Base-by-base conservation (phyloP, 2,329 filamentous ascomycete species). In the Juglanconis sp. region DNA sequence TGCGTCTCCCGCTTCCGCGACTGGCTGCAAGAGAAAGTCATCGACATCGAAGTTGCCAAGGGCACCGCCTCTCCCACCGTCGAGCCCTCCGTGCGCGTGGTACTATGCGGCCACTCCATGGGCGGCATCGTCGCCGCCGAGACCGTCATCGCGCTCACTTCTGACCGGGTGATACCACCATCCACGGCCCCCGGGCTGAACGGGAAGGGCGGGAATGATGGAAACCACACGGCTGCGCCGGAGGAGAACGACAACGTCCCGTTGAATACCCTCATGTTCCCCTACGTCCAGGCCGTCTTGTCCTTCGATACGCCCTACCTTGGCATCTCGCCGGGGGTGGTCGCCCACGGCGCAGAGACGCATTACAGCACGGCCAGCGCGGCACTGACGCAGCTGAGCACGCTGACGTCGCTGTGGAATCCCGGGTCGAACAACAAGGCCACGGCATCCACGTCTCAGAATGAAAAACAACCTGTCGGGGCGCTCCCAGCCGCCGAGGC, bases 251-350 rank as follows among this genome's bases (percentile, higher is more conserved):
- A 63, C 67, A 2, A 62, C 72, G 6, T 55, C 24, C 35, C 51
- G 24, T 76, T 85, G 62, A 88, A 83, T 68, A 75, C 77, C 36
- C 86, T 96, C 72, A 94, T 97, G 89, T 98, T 98, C 72, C 94
- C 94, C 1, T 94, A 92, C 73, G 87, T 98, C 65, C 90, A 94
- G 74, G 94, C 90, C 66, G 85, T 98, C 32, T 83, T 98, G 52
- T 91, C 93, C 54, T 96, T 97, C 72, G 94, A 98, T 75, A 99
- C 95, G 1, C 95, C 95, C 1, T 99, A 90, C 72, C 82, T 95
- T 1, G 90, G 90, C 60, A 92, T 93, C 65, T 85, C 88, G 30
- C 90, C 91, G 0, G 89, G 90, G 32, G 89, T 95, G 1, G 87
- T 95, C n/a, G 90, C 91, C 4, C 89, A 94, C 72, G 87, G 88